Evolutionary conservation across 306 rosid species (phyloP).

Genomic region (Castanea crenata): DNA sequence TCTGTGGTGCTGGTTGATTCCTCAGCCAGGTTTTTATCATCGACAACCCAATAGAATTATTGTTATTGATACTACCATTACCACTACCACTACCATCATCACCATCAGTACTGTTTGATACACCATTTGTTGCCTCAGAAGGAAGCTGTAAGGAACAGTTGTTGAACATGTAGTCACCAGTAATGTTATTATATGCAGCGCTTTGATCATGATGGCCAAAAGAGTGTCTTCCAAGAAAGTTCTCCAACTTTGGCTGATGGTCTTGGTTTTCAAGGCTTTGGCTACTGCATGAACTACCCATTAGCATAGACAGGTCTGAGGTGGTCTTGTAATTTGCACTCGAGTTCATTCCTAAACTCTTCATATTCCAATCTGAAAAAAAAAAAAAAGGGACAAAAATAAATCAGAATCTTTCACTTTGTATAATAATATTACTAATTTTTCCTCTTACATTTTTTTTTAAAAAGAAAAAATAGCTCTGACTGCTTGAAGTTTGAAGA

Average conservation of each 20-base stretch:
- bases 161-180: slow-evolving; percentile 34
- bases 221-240: slow-evolving; percentile 79
- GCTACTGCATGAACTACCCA: slow-evolving; percentile 43
- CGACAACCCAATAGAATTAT: slow-evolving; percentile 65
- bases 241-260: slow-evolving; percentile 74
- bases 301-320: slow-evolving; percentile 41
- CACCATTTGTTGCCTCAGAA: slow-evolving; percentile 16
- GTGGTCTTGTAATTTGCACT: slow-evolving; percentile 34
- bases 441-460: not conserved
- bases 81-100: not conserved
- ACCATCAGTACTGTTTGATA: slow-evolving; percentile 1
- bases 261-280: slow-evolving; percentile 47
- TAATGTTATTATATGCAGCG: slow-evolving; percentile 20
- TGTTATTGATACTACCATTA: not conserved
- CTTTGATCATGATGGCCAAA: slow-evolving; percentile 43
- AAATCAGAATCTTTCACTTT: not conserved
- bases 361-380: slow-evolving; percentile 67
- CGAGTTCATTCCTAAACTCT: slow-evolving; percentile 41
- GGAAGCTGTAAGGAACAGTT: slow-evolving; percentile 44
- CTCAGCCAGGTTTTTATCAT: slow-evolving; percentile 92
- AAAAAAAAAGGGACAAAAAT: not conserved
- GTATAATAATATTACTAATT: not conserved
- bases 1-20: slow-evolving; percentile 51
- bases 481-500: not conserved
- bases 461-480: not conserved